phyloP scores from a whole-genome alignment of 345 rosid genomes.

The Crucihimalaya himalaica region DNA sequence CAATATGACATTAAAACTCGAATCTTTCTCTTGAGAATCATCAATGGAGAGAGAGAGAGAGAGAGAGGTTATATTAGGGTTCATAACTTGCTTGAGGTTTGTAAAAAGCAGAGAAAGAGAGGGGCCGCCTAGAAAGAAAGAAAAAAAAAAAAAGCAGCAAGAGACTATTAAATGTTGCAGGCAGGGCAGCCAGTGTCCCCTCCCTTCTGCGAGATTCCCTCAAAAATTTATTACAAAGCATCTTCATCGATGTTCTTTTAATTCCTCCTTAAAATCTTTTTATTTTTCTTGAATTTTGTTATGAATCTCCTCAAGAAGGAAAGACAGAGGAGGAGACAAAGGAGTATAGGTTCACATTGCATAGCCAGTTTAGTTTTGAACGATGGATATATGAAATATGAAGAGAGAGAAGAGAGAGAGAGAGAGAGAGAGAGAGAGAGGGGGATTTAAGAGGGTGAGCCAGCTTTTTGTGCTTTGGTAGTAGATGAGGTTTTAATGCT shows the following conservation, averaged over 20 bases:
- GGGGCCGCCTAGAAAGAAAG: not conserved
- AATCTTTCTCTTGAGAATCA: slow-evolving; percentile 27
- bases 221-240: slow-evolving; percentile 39
- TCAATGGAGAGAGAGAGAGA: slow-evolving; percentile 15
- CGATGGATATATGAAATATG: slow-evolving; percentile 16
- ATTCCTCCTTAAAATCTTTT: slow-evolving; percentile 19
- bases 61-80: slow-evolving; percentile 20
- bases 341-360: slow-evolving; percentile 35
- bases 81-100: slow-evolving; percentile 34
- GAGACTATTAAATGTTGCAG: slow-evolving; percentile 38
- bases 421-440: slow-evolving; percentile 31
- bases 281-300: not conserved
- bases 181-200: slow-evolving; percentile 40
- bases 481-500: slow-evolving; percentile 73
- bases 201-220: slow-evolving; percentile 41
- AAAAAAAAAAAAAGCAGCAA: slow-evolving; percentile 21
- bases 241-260: slow-evolving; percentile 30
- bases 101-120: slow-evolving; percentile 32
- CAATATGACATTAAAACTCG: slow-evolving; percentile 35
- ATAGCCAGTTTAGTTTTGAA: slow-evolving; percentile 37
- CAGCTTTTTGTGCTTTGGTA: slow-evolving; percentile 71
- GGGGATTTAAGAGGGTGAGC: slow-evolving; percentile 64
- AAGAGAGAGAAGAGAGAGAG: not conserved
- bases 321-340: slow-evolving; percentile 32
- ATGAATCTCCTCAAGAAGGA: slow-evolving; percentile 22